Evolutionary conservation across 805 yeast genomes (phyloP), one percentile per base, ranked within the genome.

Genomic region (Diddensiella transvaalensis): DNA sequence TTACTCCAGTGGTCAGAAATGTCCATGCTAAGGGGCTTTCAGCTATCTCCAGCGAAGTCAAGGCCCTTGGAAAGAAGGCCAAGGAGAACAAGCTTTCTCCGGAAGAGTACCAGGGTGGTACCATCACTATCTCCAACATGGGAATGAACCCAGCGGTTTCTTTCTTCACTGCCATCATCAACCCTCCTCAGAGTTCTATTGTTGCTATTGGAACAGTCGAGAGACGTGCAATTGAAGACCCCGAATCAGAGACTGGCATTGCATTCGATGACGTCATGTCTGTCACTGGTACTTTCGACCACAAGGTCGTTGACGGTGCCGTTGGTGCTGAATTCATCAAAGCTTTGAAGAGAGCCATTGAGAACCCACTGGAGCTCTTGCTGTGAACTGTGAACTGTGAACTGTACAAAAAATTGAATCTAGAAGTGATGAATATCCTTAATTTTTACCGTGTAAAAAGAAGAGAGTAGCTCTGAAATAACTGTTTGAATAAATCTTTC

Each of bases 81-180:
- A 89, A 91, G 72, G 88, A 78, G 52, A 89, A 88, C 73, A 93
- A 91, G 77, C 82, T 93, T 68, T 66, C 73, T 57, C 99, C 99
- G 55, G 95, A 88, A 70, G 99, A 93, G 75, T 93, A 86, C 83
- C 96, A 88, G 79, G 99, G 99, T 63, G 99, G 99, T 66, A 90
- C 99, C 60, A 87, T 93, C 70, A 89, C 97, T 69, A 91, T 93
- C 65, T 93, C 98, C 58, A 93, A 93, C 84, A 77, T 93, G 78
- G 99, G 99, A 67, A 93, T 93, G 99, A 93, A 93, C 82, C 80
- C 74, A 50, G 98, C 99, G 48, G 97, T 91, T 41, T 77, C 82
- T 56, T 64, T 85, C 67, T 93, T 93, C 82, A 91, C 99, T 24
- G 91, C 99, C 32, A 93, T 93, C 71, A 83, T 93, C 70, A 93